Conservation (phyloP, 1,284 basidiomycete genomes). For the Polyporus tsugae region DNA sequence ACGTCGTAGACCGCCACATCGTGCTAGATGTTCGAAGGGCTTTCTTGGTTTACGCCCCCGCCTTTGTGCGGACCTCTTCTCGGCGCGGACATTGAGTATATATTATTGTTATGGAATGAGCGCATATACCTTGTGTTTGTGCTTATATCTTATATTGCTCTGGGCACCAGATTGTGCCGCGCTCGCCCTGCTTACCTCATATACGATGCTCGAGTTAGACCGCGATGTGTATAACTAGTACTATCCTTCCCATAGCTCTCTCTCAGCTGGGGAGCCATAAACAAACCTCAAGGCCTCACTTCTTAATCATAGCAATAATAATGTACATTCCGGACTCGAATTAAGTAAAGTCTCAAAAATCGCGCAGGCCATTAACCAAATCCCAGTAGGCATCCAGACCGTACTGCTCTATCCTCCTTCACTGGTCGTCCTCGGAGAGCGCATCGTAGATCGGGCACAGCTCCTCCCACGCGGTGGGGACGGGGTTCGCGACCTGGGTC, state of each 20-base stretch:
- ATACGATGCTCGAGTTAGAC: too few relatives aligned
- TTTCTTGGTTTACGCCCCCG: neutral
- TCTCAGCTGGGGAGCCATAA: neutral
- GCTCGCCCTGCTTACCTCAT: too few relatives aligned
- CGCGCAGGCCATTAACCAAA: neutral
- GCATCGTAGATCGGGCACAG: conserved; percentile 26
- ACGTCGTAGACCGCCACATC: conserved; percentile 2
- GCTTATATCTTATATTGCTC: neutral
- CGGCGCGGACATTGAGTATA: neutral
- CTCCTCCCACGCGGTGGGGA: conserved; percentile 14
- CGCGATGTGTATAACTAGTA: too few relatives aligned
- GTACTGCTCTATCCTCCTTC: conserved; percentile 27
- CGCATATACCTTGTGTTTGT: conserved; percentile 1
- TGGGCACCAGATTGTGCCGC: too few relatives aligned
- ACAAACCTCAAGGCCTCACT: too few relatives aligned
- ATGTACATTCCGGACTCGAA: neutral
- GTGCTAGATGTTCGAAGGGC: neutral
- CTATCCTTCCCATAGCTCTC: neutral
- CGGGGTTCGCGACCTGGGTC: conserved; percentile 21
- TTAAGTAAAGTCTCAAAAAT: neutral
- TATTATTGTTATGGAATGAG: neutral
- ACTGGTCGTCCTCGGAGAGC: conserved; percentile 7
- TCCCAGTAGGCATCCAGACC: conserved; percentile 13
- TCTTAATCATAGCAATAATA: neutral
- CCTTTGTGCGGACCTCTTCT: neutral